Base-by-base conservation (phyloP, 2,329 filamentous ascomycete species). In the Amauroascus verrucosus region DNA sequence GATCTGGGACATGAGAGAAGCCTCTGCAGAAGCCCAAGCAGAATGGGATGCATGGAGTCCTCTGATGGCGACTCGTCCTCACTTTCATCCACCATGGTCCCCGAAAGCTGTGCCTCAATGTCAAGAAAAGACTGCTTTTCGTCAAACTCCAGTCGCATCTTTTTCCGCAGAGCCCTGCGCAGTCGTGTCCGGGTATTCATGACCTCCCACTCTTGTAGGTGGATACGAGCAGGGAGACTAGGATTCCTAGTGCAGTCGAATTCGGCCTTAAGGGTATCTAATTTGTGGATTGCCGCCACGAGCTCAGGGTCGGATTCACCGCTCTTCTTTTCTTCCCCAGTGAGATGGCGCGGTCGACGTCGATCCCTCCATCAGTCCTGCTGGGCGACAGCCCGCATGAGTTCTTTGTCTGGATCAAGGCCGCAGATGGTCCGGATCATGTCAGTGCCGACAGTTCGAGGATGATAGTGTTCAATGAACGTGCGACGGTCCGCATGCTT, bases 401-500 rank as follows among this genome's bases (percentile, higher is more conserved):
- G 38, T 43, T 43, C 38, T 16, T 43, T 43, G 4, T 20, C 38
- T 24, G 38, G 20, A 43, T 43, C 13, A 20, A 43, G 38, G n/a
- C 22, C n/a, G 16, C 38, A 43, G 38, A 43, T 43, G 38, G 38
- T 20, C 38, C 38, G 16, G 38, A 43, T 43, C 38, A 43, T 43
- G 38, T 43, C 38, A 24, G 38, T 52, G 14, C 53, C 56, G 33
- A 59, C 52, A 9, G 54, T 56, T 30, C 54, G 32, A 28, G 58
- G 48, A 54, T 54, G 56, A 51, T 61, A 59, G 47, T 59, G 54
- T 33, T 61, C 49, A 3, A 61, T 41, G 54, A 61, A 61, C 24
- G 51, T 60, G 22, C 55, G 53, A 30, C 48, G 11, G 11, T 50
- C 56, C 20, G 56, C 48, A 45, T 61, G 56, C 44, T 61, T 61